A percentile compares a stretch with the other conserved stretches of the same genome.
Evolutionary conservation across 1,284 basidiomycete species (phyloP).

Genomic region (Trichosporon inkin): DNA sequence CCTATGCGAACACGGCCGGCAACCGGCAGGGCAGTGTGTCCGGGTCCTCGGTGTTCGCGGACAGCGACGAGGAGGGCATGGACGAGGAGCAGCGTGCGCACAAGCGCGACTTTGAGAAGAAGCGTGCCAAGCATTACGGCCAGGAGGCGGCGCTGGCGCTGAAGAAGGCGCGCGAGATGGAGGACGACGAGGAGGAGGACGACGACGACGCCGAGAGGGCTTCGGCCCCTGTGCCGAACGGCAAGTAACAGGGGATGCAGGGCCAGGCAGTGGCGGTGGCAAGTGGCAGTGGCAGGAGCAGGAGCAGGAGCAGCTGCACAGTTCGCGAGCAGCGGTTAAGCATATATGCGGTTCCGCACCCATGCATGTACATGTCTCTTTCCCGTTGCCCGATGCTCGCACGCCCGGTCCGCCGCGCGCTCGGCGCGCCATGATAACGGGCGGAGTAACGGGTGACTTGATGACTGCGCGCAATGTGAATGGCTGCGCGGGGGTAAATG

Average conservation of each 20-base stretch:
- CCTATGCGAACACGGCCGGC: conserved; percentile 44
- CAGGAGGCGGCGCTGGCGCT: conserved; percentile 82
- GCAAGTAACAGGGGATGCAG: background rate
- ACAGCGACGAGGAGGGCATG: conserved; percentile 74
- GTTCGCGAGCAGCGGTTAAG: too few species aligned
- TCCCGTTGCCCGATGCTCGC: background rate
- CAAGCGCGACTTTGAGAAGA: conserved; percentile 75
- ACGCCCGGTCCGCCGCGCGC: background rate
- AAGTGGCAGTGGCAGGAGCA: background rate
- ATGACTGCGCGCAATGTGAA: conserved; percentile 2
- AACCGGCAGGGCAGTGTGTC: conserved; percentile 27
- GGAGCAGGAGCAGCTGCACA: background rate
- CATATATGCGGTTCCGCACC: background rate
- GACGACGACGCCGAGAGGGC: conserved; percentile 19
- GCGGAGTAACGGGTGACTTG: background rate
- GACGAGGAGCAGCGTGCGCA: conserved; percentile 82
- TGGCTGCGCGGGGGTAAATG: conserved; percentile 5
- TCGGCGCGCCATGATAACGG: background rate
- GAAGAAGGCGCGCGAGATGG: conserved; percentile 56
- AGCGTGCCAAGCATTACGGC: conserved; percentile 78
- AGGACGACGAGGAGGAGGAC: conserved; percentile 36
- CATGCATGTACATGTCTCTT: conserved; percentile 4
- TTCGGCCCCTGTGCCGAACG: background rate
- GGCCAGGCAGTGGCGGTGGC: background rate
- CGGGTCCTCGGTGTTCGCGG: conserved; percentile 46